Percentiles rank a stretch among this genome's conserved stretches.
Conservation (phyloP, 2,329 filamentous ascomycete genomes). For the Colletotrichum gigasporum region DNA sequence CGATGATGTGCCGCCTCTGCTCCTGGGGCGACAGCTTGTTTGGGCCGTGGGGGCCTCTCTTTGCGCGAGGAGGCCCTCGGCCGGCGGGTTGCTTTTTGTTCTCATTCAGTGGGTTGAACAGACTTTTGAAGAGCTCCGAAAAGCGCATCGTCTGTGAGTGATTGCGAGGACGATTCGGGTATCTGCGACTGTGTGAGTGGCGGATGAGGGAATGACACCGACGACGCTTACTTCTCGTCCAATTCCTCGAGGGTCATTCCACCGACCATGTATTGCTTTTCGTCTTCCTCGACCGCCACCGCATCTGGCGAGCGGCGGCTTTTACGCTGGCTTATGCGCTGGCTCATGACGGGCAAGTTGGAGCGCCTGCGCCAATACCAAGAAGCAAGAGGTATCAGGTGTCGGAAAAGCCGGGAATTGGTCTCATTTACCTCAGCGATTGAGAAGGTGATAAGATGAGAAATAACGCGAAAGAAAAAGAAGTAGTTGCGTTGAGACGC, state of each 20-base stretch:
- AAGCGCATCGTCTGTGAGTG: slow-evolving; percentile 83
- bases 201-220: neutral
- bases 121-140: slow-evolving; percentile 76
- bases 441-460: too few relatives aligned
- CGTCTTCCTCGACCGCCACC: slow-evolving; percentile 59
- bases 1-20: slow-evolving; percentile 81
- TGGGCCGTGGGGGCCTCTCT: slow-evolving; percentile 67
- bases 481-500: neutral
- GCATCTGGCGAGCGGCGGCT: slow-evolving; percentile 42
- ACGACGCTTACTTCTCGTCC: slow-evolving; percentile 50
- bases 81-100: slow-evolving; percentile 80
- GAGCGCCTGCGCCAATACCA: too few relatives aligned
- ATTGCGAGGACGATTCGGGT: slow-evolving; percentile 85
- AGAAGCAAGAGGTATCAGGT: too few relatives aligned
- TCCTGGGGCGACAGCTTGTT: slow-evolving; percentile 76
- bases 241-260: slow-evolving; percentile 52
- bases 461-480: neutral
- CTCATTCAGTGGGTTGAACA: slow-evolving; percentile 85
- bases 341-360: slow-evolving; percentile 43
- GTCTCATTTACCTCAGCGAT: too few relatives aligned
- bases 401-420: too few relatives aligned
- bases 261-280: slow-evolving; percentile 57
- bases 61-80: slow-evolving; percentile 61
- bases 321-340: slow-evolving; percentile 36
- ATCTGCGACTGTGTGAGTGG: slow-evolving; percentile 61